phyloP scores from a whole-genome alignment of 2,329 filamentous ascomycete genomes.

The Macrophomina phaseolina region DNA sequence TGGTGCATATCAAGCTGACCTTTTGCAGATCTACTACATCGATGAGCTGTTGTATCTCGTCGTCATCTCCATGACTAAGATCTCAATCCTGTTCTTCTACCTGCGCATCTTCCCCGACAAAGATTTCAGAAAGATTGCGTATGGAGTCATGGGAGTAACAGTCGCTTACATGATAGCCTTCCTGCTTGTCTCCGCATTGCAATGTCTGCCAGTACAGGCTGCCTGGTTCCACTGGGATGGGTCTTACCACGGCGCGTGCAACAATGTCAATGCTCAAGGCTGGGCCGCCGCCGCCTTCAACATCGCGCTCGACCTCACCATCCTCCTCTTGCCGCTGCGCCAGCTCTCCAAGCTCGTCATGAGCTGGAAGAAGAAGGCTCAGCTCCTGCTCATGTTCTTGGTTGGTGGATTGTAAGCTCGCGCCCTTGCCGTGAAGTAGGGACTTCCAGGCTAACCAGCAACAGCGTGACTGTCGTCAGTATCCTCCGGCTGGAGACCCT shows the following conservation, averaged over 20 bases:
- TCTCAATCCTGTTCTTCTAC: conserved; percentile 42
- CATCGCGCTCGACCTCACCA: conserved; percentile 38
- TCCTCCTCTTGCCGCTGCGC: conserved; percentile 40
- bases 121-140: conserved; percentile 33
- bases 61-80: conserved; percentile 35
- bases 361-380: conserved; percentile 37
- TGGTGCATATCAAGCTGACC: neutral
- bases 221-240: conserved; percentile 41
- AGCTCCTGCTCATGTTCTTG: conserved; percentile 46
- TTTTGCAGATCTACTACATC: conserved; percentile 37
- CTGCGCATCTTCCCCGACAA: conserved; percentile 40
- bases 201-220: conserved; percentile 41
- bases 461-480: conserved; percentile 50
- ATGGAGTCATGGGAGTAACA: conserved; percentile 35
- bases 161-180: conserved; percentile 34
- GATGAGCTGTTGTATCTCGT: conserved; percentile 42
- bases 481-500: conserved; percentile 50
- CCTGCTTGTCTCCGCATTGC: conserved; percentile 35
- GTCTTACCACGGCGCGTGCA: conserved; percentile 41
- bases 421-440: too few relatives aligned
- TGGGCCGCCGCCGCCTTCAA: conserved; percentile 40
- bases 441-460: neutral
- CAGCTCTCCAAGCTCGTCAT: conserved; percentile 40
- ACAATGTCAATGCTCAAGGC: conserved; percentile 43
- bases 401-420: conserved; percentile 43